Base-by-base conservation (phyloP, 495 filamentous ascomycete genomes). In the Xylaria telfairii region DNA sequence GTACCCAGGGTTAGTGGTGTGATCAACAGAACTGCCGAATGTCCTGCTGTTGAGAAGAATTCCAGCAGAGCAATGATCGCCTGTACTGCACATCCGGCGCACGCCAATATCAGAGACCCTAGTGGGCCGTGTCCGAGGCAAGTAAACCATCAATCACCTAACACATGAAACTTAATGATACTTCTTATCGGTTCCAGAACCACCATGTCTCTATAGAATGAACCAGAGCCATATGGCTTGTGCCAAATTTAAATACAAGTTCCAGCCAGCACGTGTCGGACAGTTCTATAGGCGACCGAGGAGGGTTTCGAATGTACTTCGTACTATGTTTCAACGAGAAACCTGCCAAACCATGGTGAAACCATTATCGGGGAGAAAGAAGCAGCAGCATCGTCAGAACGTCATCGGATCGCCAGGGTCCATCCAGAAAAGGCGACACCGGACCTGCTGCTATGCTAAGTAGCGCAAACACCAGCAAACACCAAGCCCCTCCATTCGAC, bases 11-110 rank as follows among this genome's bases (percentile, higher is more conserved):
- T 37, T n/a, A 64, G 61, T n/a, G 41, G 41, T 24, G 7, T 47
- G 26, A 64, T 47, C n/a, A 49, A 26, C 8, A 65, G 61, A 65
- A 65, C 46, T 65, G 62, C 62, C 62, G 44, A 65, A 39, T 39
- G n/a, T 51, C 17, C 17, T 39, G 12, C 24, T 2, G 19, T 37
- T 30, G 28, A 21, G n/a, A 64, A 32, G 37, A 10, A 47, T 13
- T 39, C 37, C 39, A 30, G 61, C 47, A 64, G 17, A 64, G 61
- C 61, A 62, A 62, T 62, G 59, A 62, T 62, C 59, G 37, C 28
- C 59, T 61, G 21, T 34, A 32, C 53, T n/a, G 12, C 15, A 46
- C 44, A 49, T 57, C 30, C 37, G 15, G 17, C 21, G 19, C 37
- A 59, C 17, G n/a, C 30, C 30, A 17, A 59, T 19, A 37, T 21